Percentiles rank a stretch among this genome's conserved stretches.
These are phyloP conservation scores for Cladorrhinum samala DNA, from an alignment of 495 filamentous ascomycete genomes.

Conservation along the genomic window DNA sequence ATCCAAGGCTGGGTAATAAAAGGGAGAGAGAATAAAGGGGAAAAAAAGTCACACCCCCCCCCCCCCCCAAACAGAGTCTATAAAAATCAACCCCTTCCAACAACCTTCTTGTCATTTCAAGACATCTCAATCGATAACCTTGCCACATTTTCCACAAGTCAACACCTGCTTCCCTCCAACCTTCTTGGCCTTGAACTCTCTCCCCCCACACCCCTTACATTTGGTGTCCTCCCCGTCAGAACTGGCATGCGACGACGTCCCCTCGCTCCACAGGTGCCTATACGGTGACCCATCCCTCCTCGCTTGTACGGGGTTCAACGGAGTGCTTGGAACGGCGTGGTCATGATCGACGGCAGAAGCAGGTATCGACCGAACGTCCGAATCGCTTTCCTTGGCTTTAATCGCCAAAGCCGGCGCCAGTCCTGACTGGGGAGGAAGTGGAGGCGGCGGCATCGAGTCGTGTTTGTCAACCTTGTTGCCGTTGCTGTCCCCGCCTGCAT, in stretches of 20 bases:
- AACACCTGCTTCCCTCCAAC: constrained; percentile 25
- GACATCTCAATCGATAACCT: not conserved
- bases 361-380: constrained; percentile 3
- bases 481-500: too few relatives aligned
- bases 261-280: constrained; percentile 15
- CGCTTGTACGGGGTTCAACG: constrained; percentile 6
- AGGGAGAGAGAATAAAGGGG: too few relatives aligned
- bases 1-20: too few relatives aligned
- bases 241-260: constrained; percentile 22
- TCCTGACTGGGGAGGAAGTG: too few relatives aligned
- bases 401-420: constrained; percentile 3
- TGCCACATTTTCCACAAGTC: not conserved
- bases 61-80: too few relatives aligned
- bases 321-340: not conserved
- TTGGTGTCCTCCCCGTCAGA: constrained; percentile 28
- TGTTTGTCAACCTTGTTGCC: constrained; percentile 14
- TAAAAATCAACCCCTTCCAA: too few relatives aligned
- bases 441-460: constrained; percentile 12
- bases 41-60: too few relatives aligned
- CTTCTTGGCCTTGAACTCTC: constrained; percentile 31
- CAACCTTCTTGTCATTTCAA: not conserved
- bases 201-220: constrained; percentile 29
- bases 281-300: constrained; percentile 13
- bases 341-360: not conserved
- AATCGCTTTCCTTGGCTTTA: constrained; percentile 2